Percentiles rank a stretch among this genome's conserved stretches.
phyloP scores from a whole-genome alignment of 257 asterid species.

The Oldenlandia corymbosa region DNA sequence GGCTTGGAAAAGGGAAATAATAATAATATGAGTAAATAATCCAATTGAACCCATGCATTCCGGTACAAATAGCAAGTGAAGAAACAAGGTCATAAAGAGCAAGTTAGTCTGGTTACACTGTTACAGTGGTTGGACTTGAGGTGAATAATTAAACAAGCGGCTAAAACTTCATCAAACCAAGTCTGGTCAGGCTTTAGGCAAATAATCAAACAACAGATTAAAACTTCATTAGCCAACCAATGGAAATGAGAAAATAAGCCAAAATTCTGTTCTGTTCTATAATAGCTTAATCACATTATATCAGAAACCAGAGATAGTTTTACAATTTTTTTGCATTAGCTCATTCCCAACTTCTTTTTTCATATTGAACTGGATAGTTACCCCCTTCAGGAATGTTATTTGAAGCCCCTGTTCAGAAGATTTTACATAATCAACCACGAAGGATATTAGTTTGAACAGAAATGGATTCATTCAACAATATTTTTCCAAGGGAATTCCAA shows the following conservation, averaged over 20 bases:
- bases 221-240: not conserved
- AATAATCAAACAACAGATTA: not conserved
- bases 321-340: not conserved
- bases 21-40: not conserved
- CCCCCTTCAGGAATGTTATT: not conserved
- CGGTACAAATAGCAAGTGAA: not conserved
- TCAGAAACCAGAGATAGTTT: not conserved
- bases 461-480: not conserved
- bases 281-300: not conserved
- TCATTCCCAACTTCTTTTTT: not conserved
- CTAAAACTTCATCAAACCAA: too few species aligned
- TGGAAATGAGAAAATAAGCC: not conserved
- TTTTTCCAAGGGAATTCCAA: not conserved
- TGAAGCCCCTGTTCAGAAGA: not conserved
- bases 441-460: too few species aligned
- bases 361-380: not conserved
- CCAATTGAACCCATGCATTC: not conserved
- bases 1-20: not conserved
- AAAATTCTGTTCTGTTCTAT: not conserved
- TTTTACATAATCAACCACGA: not conserved
- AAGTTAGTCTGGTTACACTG: too few species aligned
- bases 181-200: not conserved
- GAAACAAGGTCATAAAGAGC: not conserved
- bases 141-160: too few species aligned
- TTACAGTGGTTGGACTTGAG: too few species aligned